phyloP scores from a whole-genome alignment of 2,329 filamentous ascomycete species.

The Coleophoma eucalyptorum region DNA sequence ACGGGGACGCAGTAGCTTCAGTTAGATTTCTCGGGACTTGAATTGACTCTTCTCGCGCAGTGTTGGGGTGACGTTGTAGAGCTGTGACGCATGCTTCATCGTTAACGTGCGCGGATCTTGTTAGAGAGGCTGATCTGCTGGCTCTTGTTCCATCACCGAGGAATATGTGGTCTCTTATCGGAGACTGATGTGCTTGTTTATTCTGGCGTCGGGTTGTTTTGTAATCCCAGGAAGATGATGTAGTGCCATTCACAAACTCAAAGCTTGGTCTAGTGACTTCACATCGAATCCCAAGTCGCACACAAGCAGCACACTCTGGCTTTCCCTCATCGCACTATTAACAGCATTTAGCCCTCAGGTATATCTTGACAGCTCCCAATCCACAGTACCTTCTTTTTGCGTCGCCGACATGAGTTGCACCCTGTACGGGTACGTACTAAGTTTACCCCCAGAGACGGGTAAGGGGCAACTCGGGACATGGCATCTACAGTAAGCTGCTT shows the following conservation, averaged over 20 bases:
- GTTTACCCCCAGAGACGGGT: too few relatives aligned
- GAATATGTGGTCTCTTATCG: too few relatives aligned
- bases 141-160: too few relatives aligned
- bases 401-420: not conserved
- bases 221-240: not conserved
- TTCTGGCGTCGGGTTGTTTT: not conserved
- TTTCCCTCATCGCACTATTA: slow-evolving; percentile 2
- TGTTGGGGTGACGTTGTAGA: too few relatives aligned
- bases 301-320: not conserved
- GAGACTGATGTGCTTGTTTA: not conserved
- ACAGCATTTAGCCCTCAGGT: not conserved
- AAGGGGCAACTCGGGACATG: not conserved
- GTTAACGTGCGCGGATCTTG: too few relatives aligned
- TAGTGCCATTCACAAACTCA: not conserved
- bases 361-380: not conserved
- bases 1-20: too few relatives aligned
- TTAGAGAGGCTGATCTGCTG: too few relatives aligned
- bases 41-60: too few relatives aligned
- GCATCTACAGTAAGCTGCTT: not conserved
- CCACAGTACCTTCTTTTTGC: slow-evolving; percentile 1
- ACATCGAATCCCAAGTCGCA: not conserved
- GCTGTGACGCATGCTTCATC: too few relatives aligned
- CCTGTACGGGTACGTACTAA: not conserved
- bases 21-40: too few relatives aligned
- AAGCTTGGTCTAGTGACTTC: not conserved